Conservation (phyloP, 108 stramenopile genomes). For the Nitzschia sp. region DNA sequence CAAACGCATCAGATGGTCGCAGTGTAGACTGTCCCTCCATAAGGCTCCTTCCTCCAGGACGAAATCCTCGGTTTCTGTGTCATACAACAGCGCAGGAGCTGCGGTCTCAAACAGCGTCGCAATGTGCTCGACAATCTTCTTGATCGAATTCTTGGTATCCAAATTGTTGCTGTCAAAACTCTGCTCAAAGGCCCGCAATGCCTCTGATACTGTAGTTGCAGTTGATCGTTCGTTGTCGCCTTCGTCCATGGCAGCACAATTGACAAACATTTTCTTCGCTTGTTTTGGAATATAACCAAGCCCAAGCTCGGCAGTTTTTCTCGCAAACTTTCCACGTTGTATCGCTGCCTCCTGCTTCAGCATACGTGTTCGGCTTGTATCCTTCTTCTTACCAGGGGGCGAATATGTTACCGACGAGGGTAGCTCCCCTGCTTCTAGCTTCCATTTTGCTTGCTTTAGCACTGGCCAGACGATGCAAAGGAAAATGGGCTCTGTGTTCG, state of each 20-base stretch:
- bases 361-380: not conserved
- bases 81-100: constrained; percentile 1
- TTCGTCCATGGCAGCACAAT: constrained; percentile 11
- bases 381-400: constrained; percentile 18
- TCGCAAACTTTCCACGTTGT: constrained; percentile 19
- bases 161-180: not conserved
- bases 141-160: not conserved
- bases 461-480: constrained; percentile 49
- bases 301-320: constrained; percentile 26
- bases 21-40: constrained; percentile 18
- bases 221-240: not conserved
- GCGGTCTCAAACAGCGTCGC: constrained; percentile 6
- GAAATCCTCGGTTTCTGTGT: not conserved
- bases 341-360: constrained; percentile 17
- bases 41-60: constrained; percentile 5
- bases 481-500: constrained; percentile 40
- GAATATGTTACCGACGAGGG: constrained; percentile 20
- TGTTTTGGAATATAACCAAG: constrained; percentile 38
- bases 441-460: constrained; percentile 34
- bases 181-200: not conserved
- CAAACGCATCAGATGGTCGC: constrained; percentile 38
- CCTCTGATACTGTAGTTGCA: not conserved
- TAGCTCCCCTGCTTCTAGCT: constrained; percentile 21
- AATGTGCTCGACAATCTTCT: constrained; percentile 11
- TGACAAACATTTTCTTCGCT: constrained; percentile 35